Conservation (phyloP, 768 basidiomycete species). For the Pleurotus eryngii region DNA sequence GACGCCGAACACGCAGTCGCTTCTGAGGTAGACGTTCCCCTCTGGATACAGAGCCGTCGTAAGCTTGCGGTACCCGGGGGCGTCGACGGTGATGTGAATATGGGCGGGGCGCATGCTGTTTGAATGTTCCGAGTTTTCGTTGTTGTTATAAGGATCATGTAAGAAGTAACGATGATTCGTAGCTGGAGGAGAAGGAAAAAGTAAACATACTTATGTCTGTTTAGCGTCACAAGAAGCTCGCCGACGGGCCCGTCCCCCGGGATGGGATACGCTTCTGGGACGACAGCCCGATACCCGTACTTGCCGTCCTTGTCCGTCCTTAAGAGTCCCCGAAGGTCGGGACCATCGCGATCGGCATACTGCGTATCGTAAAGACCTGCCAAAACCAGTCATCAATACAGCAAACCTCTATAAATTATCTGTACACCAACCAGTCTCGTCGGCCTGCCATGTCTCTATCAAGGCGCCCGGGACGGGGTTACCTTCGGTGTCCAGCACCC, state of each 20-base stretch:
- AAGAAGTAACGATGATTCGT: not conserved
- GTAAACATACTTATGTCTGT: constrained; percentile 53
- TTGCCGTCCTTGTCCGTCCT: constrained; percentile 56
- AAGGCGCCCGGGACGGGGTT: constrained; percentile 59
- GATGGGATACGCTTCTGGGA: constrained; percentile 72
- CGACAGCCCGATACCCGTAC: constrained; percentile 70
- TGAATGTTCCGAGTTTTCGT: not conserved
- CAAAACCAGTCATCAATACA: not conserved
- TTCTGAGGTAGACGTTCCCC: constrained; percentile 61
- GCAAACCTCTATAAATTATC: constrained; percentile 9
- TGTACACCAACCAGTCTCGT: constrained; percentile 47
- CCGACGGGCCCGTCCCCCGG: constrained; percentile 76
- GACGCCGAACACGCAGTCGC: constrained; percentile 81
- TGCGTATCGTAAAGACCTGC: constrained; percentile 23
- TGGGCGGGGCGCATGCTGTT: constrained; percentile 66
- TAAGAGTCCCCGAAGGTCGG: constrained; percentile 75
- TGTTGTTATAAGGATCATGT: not conserved
- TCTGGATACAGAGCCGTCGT: constrained; percentile 74
- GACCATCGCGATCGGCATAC: constrained; percentile 50
- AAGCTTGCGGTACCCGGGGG: constrained; percentile 70
- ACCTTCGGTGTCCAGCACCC: constrained; percentile 59
- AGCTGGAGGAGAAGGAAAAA: no score
- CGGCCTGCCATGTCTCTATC: constrained; percentile 87
- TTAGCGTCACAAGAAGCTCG: constrained; percentile 47
- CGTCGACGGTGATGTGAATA: constrained; percentile 70